phyloP scores from a whole-genome alignment of 2,329 filamentous ascomycete genomes.

The Beauveria bassiana region DNA sequence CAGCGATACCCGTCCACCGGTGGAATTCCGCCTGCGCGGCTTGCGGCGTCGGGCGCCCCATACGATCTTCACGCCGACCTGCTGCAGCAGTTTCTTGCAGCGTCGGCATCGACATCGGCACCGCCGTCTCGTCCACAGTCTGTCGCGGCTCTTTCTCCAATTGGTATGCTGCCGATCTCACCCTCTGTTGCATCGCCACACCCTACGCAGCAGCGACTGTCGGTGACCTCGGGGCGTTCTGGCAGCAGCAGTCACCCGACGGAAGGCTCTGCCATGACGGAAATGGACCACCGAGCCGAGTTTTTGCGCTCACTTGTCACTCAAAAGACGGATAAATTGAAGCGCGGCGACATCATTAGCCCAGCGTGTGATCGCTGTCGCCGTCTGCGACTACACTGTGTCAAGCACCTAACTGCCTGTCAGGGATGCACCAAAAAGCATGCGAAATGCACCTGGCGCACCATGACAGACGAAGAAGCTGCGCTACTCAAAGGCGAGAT shows the following conservation, averaged over 20 bases:
- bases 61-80: slow-evolving; percentile 48
- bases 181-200: slow-evolving; percentile 20
- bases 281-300: slow-evolving; percentile 23
- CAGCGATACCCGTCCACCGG: slow-evolving; percentile 27
- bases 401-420: slow-evolving; percentile 81
- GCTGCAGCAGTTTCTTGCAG: slow-evolving; percentile 41
- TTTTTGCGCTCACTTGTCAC: slow-evolving; percentile 52
- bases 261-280: slow-evolving; percentile 19
- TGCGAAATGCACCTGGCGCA: slow-evolving; percentile 79
- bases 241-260: slow-evolving; percentile 13
- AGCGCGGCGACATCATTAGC: slow-evolving; percentile 65
- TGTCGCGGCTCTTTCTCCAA: slow-evolving; percentile 18
- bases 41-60: slow-evolving; percentile 21
- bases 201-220: slow-evolving; percentile 12
- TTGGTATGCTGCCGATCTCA: slow-evolving; percentile 20
- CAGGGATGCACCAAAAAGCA: slow-evolving; percentile 86
- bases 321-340: slow-evolving; percentile 65
- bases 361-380: slow-evolving; percentile 81
- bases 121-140: slow-evolving; percentile 22
- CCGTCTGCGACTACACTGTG: slow-evolving; percentile 69
- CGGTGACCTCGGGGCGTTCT: slow-evolving; percentile 12
- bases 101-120: slow-evolving; percentile 12
- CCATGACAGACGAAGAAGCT: slow-evolving; percentile 65
- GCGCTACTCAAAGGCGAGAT: slow-evolving; percentile 23
- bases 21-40: slow-evolving; percentile 15